Percentiles rank a stretch among this genome's conserved stretches.
Conservation (phyloP, 192 early-diverging fungal species). For the Gigaspora rosea region DNA sequence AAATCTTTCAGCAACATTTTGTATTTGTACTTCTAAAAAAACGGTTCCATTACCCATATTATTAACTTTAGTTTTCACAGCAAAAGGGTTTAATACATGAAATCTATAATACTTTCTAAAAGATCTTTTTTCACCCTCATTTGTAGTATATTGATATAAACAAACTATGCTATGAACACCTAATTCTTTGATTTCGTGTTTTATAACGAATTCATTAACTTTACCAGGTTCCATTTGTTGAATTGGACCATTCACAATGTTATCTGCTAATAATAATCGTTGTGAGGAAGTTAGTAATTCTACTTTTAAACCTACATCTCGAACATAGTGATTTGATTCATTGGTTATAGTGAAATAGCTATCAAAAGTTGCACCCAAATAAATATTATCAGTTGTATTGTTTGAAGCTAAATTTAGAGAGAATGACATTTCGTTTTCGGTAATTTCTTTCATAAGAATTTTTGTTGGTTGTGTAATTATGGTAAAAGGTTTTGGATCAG, state of each 20-base stretch:
- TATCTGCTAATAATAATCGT: slow-evolving; percentile 74
- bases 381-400: slow-evolving; percentile 84
- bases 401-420: not conserved
- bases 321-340: slow-evolving; percentile 65
- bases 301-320: slow-evolving; percentile 74
- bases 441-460: not conserved
- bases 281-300: slow-evolving; percentile 88
- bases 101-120: slow-evolving; percentile 96
- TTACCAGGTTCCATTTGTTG: slow-evolving; percentile 64
- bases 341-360: slow-evolving; percentile 89
- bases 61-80: slow-evolving; percentile 97
- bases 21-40: slow-evolving; percentile 92
- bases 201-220: slow-evolving; percentile 73
- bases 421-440: not conserved
- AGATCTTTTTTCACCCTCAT: slow-evolving; percentile 65
- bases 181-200: slow-evolving; percentile 95
- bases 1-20: slow-evolving; percentile 75
- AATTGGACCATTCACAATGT: slow-evolving; percentile 36
- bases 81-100: slow-evolving; percentile 92
- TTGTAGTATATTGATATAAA: slow-evolving; percentile 74
- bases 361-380: slow-evolving; percentile 90
- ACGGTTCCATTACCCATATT: slow-evolving; percentile 66
- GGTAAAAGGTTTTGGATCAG: not conserved
- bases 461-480: not conserved
- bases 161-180: slow-evolving; percentile 91